These are phyloP conservation scores for Lipomyces starkeyi DNA, from an alignment of 805 yeast genomes.

Conservation along the genomic window DNA sequence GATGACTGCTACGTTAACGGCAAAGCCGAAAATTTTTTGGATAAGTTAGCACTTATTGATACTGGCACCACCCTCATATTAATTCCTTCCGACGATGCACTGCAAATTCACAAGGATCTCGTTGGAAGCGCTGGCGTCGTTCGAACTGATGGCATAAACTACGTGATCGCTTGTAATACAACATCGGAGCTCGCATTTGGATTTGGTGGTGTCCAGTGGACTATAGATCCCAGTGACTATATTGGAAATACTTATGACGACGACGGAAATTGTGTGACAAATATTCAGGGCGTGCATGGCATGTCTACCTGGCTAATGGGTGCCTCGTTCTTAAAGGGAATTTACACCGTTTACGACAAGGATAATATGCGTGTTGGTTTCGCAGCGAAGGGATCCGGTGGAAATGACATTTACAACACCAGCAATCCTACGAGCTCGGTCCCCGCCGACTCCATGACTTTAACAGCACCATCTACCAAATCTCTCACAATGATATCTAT, in stretches of 20 bases:
- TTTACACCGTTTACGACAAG: constrained; percentile 64
- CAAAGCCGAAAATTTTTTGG: constrained; percentile 33
- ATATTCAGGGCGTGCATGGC: constrained; percentile 59
- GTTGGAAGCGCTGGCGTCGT: constrained; percentile 44
- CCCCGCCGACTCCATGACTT: constrained; percentile 13
- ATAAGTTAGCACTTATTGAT: constrained; percentile 56
- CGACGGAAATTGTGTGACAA: constrained; percentile 65
- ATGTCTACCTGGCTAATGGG: constrained; percentile 66
- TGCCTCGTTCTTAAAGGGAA: constrained; percentile 61
- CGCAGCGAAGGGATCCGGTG: constrained; percentile 49
- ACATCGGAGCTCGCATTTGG: constrained; percentile 51
- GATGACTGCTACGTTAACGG: constrained; percentile 49
- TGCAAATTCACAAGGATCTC: constrained; percentile 59
- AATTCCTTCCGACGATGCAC: constrained; percentile 61
- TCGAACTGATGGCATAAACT: constrained; percentile 66
- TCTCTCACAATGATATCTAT: not conserved
- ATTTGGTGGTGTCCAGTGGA: constrained; percentile 55
- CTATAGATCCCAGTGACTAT: constrained; percentile 53
- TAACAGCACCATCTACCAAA: not conserved
- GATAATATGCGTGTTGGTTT: constrained; percentile 59
- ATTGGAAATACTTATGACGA: constrained; percentile 55
- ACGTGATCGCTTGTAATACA: constrained; percentile 63
- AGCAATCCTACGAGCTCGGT: not conserved
- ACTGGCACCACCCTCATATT: constrained; percentile 71
- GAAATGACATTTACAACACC: constrained; percentile 22